Conservation (phyloP, 345 rosid species). For the Eutrema japonicum region DNA sequence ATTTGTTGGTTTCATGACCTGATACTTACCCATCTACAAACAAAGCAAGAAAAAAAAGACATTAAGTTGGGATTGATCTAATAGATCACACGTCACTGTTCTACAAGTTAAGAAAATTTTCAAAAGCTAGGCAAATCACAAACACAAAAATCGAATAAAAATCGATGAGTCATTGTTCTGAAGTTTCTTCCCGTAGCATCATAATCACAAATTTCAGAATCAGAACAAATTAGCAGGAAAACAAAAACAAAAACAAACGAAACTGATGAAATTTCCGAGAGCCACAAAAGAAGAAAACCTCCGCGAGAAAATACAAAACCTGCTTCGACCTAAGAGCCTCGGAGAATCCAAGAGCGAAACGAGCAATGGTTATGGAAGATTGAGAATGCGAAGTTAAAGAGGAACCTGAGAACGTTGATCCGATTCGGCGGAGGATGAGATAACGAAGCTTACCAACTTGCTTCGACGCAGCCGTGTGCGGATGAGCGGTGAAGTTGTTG, state of each 20-base stretch:
- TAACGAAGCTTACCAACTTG: constrained; percentile 11
- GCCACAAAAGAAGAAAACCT: neutral
- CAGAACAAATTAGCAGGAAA: neutral
- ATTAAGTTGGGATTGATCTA: neutral
- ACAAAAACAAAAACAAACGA: neutral
- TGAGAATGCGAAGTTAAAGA: constrained; percentile 11
- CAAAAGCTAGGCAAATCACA: neutral
- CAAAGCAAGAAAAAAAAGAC: neutral
- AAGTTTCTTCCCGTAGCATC: neutral
- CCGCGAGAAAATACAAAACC: neutral
- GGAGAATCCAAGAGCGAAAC: constrained; percentile 7
- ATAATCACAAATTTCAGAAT: constrained; percentile 2
- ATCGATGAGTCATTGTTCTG: constrained; percentile 2
- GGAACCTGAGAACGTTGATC: constrained; percentile 20
- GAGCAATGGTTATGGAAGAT: neutral
- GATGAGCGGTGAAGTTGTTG: constrained; percentile 41
- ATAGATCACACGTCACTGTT: constrained; percentile 7
- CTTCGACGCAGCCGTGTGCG: constrained; percentile 1
- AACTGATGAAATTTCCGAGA: constrained; percentile 16
- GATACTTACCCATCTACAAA: constrained; percentile 64
- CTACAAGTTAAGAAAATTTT: neutral
- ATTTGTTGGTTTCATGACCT: constrained; percentile 56
- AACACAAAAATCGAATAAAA: neutral
- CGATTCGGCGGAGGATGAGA: constrained; percentile 6
- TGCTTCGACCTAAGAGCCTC: neutral